These are phyloP conservation scores for Globisporangium heterothallicum DNA, from an alignment of 352 stramenopile species.

Conservation along the genomic window DNA sequence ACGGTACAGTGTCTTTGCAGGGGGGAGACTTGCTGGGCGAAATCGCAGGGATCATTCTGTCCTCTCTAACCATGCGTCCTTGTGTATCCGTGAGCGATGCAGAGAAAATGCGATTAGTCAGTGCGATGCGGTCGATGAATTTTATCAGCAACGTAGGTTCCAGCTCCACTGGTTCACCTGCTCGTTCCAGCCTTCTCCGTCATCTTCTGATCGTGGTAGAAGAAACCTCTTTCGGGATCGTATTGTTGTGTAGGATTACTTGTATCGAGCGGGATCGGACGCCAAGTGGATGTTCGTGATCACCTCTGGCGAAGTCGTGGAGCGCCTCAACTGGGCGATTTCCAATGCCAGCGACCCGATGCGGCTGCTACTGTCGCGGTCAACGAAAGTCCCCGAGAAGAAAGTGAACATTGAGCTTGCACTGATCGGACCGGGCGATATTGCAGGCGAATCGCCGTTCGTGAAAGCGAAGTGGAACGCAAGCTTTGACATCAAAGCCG, in stretches of 20 bases:
- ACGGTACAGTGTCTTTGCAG: too few relatives aligned
- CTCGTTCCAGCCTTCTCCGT: not conserved
- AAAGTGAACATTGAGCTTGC: slow-evolving; percentile 70
- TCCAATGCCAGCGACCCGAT: slow-evolving; percentile 18
- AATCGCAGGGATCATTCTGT: too few relatives aligned
- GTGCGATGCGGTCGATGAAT: slow-evolving; percentile 53
- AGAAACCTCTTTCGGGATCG: too few relatives aligned
- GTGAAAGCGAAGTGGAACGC: slow-evolving; percentile 40
- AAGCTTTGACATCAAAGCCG: slow-evolving; percentile 61
- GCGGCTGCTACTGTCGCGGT: slow-evolving; percentile 21
- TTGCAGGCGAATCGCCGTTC: slow-evolving; percentile 58
- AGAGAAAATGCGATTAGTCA: slow-evolving; percentile 78
- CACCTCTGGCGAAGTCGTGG: slow-evolving; percentile 58
- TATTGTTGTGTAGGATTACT: slow-evolving; percentile 54
- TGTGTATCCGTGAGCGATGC: not conserved
- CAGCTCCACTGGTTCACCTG: not conserved
- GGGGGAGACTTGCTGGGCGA: too few relatives aligned
- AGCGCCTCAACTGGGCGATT: slow-evolving; percentile 48
- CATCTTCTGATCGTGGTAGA: not conserved
- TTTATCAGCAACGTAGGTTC: slow-evolving; percentile 56
- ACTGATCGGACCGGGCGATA: slow-evolving; percentile 50
- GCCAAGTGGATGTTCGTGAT: slow-evolving; percentile 76
- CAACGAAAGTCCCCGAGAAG: slow-evolving; percentile 39
- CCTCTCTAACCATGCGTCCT: too few relatives aligned
- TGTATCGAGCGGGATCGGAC: slow-evolving; percentile 57